phyloP scores from a whole-genome alignment of 2,329 filamentous ascomycete genomes.

The Orbilia ellipsospora region DNA sequence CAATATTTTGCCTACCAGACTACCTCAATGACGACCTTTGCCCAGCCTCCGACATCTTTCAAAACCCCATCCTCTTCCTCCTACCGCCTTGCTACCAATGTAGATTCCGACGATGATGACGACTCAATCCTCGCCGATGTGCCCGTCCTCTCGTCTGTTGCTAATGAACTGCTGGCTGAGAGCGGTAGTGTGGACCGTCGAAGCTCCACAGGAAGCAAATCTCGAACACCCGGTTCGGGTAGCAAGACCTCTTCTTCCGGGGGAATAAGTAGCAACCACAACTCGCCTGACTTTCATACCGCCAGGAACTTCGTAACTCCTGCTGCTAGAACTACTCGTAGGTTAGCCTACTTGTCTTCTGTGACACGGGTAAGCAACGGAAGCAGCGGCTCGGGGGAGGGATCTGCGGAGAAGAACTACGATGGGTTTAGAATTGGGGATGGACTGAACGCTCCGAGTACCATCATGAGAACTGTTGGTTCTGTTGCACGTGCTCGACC shows the following conservation, averaged over 20 bases:
- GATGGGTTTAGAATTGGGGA: slow-evolving; percentile 33
- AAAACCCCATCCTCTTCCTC: slow-evolving; percentile 46
- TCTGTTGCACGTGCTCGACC: slow-evolving; percentile 44
- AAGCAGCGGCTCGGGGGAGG: slow-evolving; percentile 44
- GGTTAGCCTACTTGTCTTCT: slow-evolving; percentile 39
- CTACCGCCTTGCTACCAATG: slow-evolving; percentile 40
- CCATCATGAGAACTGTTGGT: slow-evolving; percentile 37
- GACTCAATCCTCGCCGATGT: slow-evolving; percentile 48
- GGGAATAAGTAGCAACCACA: slow-evolving; percentile 29
- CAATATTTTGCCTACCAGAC: background rate
- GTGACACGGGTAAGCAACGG: slow-evolving; percentile 42
- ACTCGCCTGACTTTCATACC: slow-evolving; percentile 44
- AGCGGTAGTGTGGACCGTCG: slow-evolving; percentile 42
- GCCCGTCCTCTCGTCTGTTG: slow-evolving; percentile 49
- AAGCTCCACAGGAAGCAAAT: slow-evolving; percentile 34
- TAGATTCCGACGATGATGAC: slow-evolving; percentile 48
- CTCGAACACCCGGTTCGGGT: slow-evolving; percentile 44
- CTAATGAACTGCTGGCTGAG: slow-evolving; percentile 53
- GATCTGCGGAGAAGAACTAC: slow-evolving; percentile 49
- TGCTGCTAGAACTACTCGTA: slow-evolving; percentile 34
- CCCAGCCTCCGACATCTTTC: slow-evolving; percentile 30
- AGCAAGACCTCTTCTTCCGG: slow-evolving; percentile 48
- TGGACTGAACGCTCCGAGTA: slow-evolving; percentile 39
- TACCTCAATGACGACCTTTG: slow-evolving; percentile 50
- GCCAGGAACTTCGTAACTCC: slow-evolving; percentile 52